These are phyloP conservation scores for Xylaria sp. DNA, from an alignment of 2,329 filamentous ascomycete genomes.

Conservation along the genomic window DNA sequence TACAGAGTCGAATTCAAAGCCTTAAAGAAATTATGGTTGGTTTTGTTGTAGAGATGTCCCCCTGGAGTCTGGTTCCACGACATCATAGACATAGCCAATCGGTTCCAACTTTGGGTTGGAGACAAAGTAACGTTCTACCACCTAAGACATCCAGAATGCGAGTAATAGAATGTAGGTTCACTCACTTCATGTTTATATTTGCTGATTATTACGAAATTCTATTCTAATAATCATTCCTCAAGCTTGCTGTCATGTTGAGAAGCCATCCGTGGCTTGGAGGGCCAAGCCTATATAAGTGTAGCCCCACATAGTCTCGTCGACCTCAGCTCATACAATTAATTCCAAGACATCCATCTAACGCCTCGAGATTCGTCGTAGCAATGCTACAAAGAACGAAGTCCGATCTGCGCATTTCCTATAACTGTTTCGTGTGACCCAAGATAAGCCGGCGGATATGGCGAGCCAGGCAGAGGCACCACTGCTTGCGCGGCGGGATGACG, in stretches of 20 bases:
- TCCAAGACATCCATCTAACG: background rate
- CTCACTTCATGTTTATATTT: background rate
- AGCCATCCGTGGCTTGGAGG: too few relatives aligned
- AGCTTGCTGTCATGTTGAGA: background rate
- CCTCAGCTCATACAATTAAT: background rate
- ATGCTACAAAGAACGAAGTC: conserved; percentile 20
- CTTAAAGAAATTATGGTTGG: background rate
- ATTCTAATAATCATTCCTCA: background rate
- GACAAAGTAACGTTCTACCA: background rate
- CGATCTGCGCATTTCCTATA: conserved; percentile 2
- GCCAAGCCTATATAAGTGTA: background rate
- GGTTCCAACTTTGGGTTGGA: background rate
- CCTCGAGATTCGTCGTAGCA: conserved; percentile 6
- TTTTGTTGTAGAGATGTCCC: background rate
- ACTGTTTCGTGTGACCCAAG: conserved; percentile 3
- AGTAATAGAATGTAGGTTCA: background rate
- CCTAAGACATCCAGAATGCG: background rate
- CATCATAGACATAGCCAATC: background rate
- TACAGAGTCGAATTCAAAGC: background rate
- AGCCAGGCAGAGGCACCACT: conserved; percentile 32
- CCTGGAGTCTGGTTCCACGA: background rate
- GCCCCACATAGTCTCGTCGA: conserved; percentile 19
- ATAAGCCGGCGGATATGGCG: conserved; percentile 19
- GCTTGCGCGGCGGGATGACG: conserved; percentile 31
- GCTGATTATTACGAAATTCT: background rate